A percentile compares a stretch with the other conserved stretches of the same genome.
Conservation (phyloP, 2,329 filamentous ascomycete genomes). For the Gyromitra esculenta region DNA sequence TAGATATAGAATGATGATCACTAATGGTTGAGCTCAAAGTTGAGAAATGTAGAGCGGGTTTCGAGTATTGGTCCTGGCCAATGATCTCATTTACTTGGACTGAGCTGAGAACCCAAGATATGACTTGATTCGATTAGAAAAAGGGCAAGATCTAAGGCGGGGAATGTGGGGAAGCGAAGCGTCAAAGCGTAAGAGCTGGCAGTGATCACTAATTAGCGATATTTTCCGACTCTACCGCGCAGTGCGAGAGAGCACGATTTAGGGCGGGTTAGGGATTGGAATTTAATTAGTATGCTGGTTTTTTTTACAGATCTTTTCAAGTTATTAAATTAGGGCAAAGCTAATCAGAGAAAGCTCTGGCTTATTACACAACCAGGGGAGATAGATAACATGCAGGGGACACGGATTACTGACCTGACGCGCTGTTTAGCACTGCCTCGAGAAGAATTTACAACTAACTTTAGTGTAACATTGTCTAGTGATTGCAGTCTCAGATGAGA, state of each 20-base stretch:
- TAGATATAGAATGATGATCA: not conserved
- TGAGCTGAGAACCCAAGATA: not conserved
- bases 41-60: not conserved
- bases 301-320: not conserved
- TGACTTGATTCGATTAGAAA: not conserved
- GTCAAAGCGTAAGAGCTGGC: slow-evolving; percentile 3
- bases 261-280: not conserved
- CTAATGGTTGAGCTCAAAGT: not conserved
- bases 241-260: not conserved
- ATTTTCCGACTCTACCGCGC: not conserved
- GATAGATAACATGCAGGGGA: too few relatives aligned
- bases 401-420: too few relatives aligned
- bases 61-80: not conserved
- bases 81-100: not conserved
- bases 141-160: not conserved
- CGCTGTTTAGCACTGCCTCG: too few relatives aligned
- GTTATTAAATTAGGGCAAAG: not conserved
- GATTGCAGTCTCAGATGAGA: too few relatives aligned
- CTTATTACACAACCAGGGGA: not conserved
- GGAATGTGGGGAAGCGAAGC: not conserved
- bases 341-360: not conserved
- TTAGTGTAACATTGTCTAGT: too few relatives aligned
- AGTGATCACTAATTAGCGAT: slow-evolving; percentile 10
- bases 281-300: not conserved
- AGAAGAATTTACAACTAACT: too few relatives aligned